These are phyloP conservation scores for Phyllosticta paracitricarpa DNA, from an alignment of 2,329 filamentous ascomycete genomes.

Conservation along the genomic window DNA sequence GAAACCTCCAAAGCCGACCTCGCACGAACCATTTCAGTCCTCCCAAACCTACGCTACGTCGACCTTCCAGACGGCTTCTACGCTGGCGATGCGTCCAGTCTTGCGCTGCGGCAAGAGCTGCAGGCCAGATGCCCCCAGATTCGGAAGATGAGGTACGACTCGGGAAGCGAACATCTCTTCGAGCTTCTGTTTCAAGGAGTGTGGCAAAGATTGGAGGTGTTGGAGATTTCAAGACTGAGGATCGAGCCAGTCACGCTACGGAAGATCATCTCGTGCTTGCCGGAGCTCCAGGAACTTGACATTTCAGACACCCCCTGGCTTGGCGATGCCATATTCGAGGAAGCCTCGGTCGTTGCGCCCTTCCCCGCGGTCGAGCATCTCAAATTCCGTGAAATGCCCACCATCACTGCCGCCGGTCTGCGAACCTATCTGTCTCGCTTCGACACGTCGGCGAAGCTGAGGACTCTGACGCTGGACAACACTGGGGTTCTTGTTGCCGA, in stretches of 20 bases:
- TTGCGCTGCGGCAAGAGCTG: slow-evolving; percentile 71
- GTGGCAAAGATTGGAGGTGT: slow-evolving; percentile 62
- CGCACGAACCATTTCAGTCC: slow-evolving; percentile 72
- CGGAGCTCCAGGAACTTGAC: slow-evolving; percentile 61
- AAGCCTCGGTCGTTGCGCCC: slow-evolving; percentile 54
- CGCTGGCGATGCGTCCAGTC: slow-evolving; percentile 65
- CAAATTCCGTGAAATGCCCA: slow-evolving; percentile 59
- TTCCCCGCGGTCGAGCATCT: slow-evolving; percentile 69
- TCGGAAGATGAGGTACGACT: slow-evolving; percentile 77
- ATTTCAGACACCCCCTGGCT: slow-evolving; percentile 60
- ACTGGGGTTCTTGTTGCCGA: slow-evolving; percentile 58
- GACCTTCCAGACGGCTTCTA: slow-evolving; percentile 86
- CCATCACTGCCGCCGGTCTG: slow-evolving; percentile 63
- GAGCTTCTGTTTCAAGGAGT: slow-evolving; percentile 56
- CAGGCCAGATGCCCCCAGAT: slow-evolving; percentile 75
- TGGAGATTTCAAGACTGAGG: slow-evolving; percentile 59
- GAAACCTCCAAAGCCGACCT: slow-evolving; percentile 78
- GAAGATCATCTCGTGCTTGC: slow-evolving; percentile 58
- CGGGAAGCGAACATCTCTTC: slow-evolving; percentile 69
- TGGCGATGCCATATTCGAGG: slow-evolving; percentile 65
- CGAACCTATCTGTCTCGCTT: slow-evolving; percentile 54
- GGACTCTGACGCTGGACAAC: slow-evolving; percentile 54
- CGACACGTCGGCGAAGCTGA: slow-evolving; percentile 42
- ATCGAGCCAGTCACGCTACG: slow-evolving; percentile 63
- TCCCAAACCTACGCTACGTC: slow-evolving; percentile 78